phyloP scores from a whole-genome alignment of 306 rosid genomes.

The Nissolia schottii region DNA sequence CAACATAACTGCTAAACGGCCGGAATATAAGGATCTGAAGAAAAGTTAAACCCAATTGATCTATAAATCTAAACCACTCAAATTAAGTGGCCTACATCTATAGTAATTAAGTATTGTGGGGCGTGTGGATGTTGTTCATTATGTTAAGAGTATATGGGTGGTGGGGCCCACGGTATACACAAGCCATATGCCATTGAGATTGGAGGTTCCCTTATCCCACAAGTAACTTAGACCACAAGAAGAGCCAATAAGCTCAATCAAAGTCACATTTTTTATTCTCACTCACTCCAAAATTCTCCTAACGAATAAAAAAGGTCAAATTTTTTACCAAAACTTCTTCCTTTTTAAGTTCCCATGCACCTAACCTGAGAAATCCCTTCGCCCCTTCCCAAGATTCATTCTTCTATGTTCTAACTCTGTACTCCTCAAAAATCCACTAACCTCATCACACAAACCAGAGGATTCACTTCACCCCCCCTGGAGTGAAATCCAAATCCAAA shows the following conservation, averaged over 20 bases:
- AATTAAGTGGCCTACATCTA: neutral
- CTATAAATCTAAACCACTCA: neutral
- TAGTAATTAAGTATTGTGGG: neutral
- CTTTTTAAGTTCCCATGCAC: slow-evolving; percentile 42
- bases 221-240: slow-evolving; percentile 26
- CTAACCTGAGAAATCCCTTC: slow-evolving; percentile 35
- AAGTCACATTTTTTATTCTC: neutral
- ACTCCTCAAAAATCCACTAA: neutral
- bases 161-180: slow-evolving; percentile 25
- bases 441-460: neutral
- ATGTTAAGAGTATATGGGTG: neutral
- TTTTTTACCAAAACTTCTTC: neutral
- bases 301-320: no score
- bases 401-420: neutral
- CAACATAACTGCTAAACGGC: neutral
- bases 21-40: neutral
- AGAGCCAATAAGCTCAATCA: neutral
- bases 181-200: slow-evolving; percentile 24
- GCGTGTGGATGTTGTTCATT: neutral
- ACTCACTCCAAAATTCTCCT: neutral
- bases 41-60: neutral
- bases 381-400: neutral
- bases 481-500: neutral
- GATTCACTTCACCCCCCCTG: neutral
- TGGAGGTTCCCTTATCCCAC: slow-evolving; percentile 21